Evolutionary conservation across 129 eudicot species (phyloP), one percentile per base, ranked within the genome.

Genomic region (Escallonia herrerae): DNA sequence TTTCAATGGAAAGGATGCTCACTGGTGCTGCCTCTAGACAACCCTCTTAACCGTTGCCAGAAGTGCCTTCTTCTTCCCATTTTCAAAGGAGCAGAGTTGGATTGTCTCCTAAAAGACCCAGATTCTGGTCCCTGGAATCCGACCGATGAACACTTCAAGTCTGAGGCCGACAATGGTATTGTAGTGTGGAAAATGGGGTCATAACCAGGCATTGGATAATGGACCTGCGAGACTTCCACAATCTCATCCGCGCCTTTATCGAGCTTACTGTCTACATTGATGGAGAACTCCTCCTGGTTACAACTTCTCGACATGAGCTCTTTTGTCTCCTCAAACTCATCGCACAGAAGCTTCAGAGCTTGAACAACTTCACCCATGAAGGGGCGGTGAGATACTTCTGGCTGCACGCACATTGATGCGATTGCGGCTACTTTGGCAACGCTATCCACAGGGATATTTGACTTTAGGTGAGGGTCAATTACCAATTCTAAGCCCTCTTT

Each of bases 321-420:
- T 72, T 73, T 78, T 50, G 75, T 81, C 51, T 86, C 95, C 1
- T 94, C 95, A 63, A 86, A 76, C 79, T 94, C 99, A n/a, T 83
- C 71, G 76, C 96, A 89, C 4, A 89, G 85, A 13, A 94, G 94
- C 73, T 86, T 94, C 64, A 94, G 66, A 56, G 99, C 99, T 71
- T 94, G 99, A 58, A 89, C 99, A 4, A 94, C 99, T 72, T 94
- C 97, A 14, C 99, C 99, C 99, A 94, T 94, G 72, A 94, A 86
- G 14, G 99, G 95, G 42, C 97, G 84, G 76, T 87, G 95, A n/a
- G 99, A 86, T 44, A 89, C 99, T 71, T 94, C 97, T 1, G 99
- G 95, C 50, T 89, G 97, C 56, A 94, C 99, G 63, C 99, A 94
- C 99, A 94, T 89, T 5, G 99, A 94, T 22, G 99, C 97, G 3